Evolutionary conservation across 305 asterid species (phyloP), one percentile per base, ranked within the genome.

Genomic region (Fraxinus baroniana): DNA sequence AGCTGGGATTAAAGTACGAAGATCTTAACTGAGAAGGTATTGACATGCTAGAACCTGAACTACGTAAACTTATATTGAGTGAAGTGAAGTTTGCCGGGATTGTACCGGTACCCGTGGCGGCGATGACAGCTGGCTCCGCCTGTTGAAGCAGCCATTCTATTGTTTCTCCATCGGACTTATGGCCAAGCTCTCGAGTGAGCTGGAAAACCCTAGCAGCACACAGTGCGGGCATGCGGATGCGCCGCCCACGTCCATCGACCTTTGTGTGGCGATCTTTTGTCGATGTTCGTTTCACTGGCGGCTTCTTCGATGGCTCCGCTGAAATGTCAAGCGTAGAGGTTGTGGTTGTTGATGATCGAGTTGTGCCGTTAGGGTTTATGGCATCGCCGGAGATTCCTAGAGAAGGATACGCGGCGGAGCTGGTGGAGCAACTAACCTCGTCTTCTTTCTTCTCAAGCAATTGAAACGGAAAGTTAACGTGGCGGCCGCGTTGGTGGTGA

Each of bases 151-250:
- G 90, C 97, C 98, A 93, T 80, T 94, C 97, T 15, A 91, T 87
- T 18, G 98, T 94, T 39, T 93, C 94, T 0, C 98, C 98, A 70
- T 93, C 98, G 62, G 97, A 91, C 72, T 93, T 93, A 90, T 94
- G 97, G 74, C 97, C 97, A 17, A 93, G 90, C 73, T 93, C 97
- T 0, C 97, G 89, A 0, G 97, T 93, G 22, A 94, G 94, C 83
- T 94, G 98, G 32, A 94, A 94, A 89, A 94, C 98, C 94, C 98
- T 90, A 83, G 98, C 98, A 0, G 98, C 98, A 80, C 98, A 94
- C 1, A 92, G 90, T 0, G 96, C 98, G 1, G 98, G 98, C 98
- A 94, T 94, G 79, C 97, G 95, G 83, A 94, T 94, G 37, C 98
- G 94, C 81, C 98, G 91, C 9, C 97, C 98, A 0, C 97, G 94